Base-by-base conservation (phyloP, 2,329 filamentous ascomycete species). In the Exophiala sideris region DNA sequence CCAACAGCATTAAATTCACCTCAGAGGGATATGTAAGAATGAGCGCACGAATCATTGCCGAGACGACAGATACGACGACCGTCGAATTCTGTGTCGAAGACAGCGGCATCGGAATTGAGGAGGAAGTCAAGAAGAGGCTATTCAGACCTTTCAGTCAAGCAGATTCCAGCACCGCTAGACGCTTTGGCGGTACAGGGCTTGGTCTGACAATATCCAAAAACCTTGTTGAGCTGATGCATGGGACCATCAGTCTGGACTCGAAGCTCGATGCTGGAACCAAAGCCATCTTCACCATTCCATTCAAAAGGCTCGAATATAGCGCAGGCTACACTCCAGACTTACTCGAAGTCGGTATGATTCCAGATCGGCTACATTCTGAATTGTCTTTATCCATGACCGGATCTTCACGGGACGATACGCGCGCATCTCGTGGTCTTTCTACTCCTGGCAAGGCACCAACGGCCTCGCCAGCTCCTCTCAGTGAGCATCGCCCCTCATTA, bases 111-210 rank as follows among this genome's bases (percentile, higher is more conserved):
- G 88, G 88, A 3, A 91, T 92, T 32, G 86, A 90, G 59, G 85
- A 91, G 45, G 85, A 89, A 52, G 86, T 91, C 4, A 79, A 83
- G 14, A 84, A 84, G 64, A 80, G 80, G 35, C 75, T 92, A 1
- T 94, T 92, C 71, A 85, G 86, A 60, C 88, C 89, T 0, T 94
- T 92, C 68, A 88, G 84, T 57, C 89, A 94, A 68, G 88, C 88
- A 3, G 89, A 92, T 65, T 83, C 87, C 1, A 91, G 87, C 3
- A 91, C 88, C 0, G 87, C 88, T 14, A 77, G 88, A 49, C 79
- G 84, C n/a, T 91, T 90, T 67, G 87, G 87, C 36, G 88, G 88
- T 1, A 91, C 88, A 1, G 88, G 88, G 1, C 72, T 92, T 0
- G 89, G 89, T 0, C 70, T 92, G 57, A 89, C 87, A 1, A 92